A percentile compares a stretch with the other conserved stretches of the same genome.
Conservation (phyloP, 2,329 filamentous ascomycete genomes). For the Septoria petroselini region DNA sequence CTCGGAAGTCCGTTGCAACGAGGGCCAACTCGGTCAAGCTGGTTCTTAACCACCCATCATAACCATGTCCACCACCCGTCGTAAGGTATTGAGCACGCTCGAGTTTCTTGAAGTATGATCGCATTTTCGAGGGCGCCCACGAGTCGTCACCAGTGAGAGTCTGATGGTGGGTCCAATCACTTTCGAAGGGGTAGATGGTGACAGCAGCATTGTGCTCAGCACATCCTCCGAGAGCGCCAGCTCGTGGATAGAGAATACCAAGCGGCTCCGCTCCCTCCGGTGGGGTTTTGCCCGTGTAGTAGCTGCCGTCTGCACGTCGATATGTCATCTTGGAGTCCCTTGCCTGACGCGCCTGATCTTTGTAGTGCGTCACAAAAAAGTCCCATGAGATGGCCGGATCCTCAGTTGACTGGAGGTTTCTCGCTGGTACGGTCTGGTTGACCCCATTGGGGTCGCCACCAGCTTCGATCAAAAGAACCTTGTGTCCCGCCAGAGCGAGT, state of each 20-base stretch:
- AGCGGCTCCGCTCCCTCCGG: constrained; percentile 52
- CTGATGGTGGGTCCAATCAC: constrained; percentile 59
- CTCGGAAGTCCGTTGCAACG: constrained; percentile 52
- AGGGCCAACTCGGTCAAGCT: constrained; percentile 52
- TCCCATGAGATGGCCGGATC: constrained; percentile 58
- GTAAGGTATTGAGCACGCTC: constrained; percentile 54
- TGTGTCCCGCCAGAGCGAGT: constrained; percentile 59
- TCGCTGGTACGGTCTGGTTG: constrained; percentile 56
- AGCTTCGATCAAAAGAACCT: constrained; percentile 59
- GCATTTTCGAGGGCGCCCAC: constrained; percentile 59
- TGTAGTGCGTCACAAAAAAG: constrained; percentile 63
- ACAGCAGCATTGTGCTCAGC: constrained; percentile 62
- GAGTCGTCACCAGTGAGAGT: constrained; percentile 58
- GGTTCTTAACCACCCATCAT: constrained; percentile 56
- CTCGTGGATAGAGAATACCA: constrained; percentile 59
- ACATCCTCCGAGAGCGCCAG: constrained; percentile 50
- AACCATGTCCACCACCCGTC: constrained; percentile 52
- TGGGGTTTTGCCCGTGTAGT: constrained; percentile 54
- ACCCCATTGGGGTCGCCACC: constrained; percentile 55
- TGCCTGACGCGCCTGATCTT: constrained; percentile 52
- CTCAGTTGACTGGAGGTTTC: constrained; percentile 55
- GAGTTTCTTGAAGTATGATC: constrained; percentile 54
- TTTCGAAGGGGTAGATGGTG: constrained; percentile 56
- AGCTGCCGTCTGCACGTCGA: constrained; percentile 42
- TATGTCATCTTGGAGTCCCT: constrained; percentile 61